phyloP scores from a whole-genome alignment of 768 basidiomycete genomes.

The Sarcomyxa edulis region DNA sequence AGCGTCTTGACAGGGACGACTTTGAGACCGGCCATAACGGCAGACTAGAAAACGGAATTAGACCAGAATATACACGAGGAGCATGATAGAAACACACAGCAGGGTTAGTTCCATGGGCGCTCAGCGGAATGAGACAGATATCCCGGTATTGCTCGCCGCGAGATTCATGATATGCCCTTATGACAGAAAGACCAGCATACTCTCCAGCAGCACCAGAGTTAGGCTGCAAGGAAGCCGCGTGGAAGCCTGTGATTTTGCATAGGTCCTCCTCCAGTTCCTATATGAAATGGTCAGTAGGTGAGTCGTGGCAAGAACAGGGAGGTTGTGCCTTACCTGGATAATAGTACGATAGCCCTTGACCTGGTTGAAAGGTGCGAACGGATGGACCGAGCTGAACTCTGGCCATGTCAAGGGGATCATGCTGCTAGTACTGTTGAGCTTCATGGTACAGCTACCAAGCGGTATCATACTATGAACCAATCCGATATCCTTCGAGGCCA shows the following conservation, averaged over 20 bases:
- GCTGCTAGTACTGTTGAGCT: slow-evolving; percentile 95
- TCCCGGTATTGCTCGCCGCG: slow-evolving; percentile 82
- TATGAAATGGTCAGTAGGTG: background rate
- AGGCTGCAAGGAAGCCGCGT: slow-evolving; percentile 93
- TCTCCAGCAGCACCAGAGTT: slow-evolving; percentile 99
- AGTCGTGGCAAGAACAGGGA: background rate
- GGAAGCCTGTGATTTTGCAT: slow-evolving; percentile 94
- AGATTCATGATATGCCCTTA: slow-evolving; percentile 91
- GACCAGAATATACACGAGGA: background rate
- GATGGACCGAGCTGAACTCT: slow-evolving; percentile 86
- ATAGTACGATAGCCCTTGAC: slow-evolving; percentile 81
- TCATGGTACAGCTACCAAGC: slow-evolving; percentile 95
- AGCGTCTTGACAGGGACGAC: slow-evolving; percentile 94
- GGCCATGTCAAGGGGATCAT: slow-evolving; percentile 97
- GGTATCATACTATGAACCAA: slow-evolving; percentile 97
- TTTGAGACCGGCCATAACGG: slow-evolving; percentile 95
- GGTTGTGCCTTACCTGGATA: slow-evolving; percentile 50
- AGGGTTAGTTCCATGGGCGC: slow-evolving; percentile 98
- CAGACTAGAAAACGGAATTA: slow-evolving; percentile 56
- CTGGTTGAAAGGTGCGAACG: slow-evolving; percentile 88
- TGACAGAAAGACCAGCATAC: slow-evolving; percentile 92
- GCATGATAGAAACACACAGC: slow-evolving; percentile 52
- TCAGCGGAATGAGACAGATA: slow-evolving; percentile 90
- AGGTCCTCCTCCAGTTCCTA: slow-evolving; percentile 90
- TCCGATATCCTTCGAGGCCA: slow-evolving; percentile 91